Base-by-base conservation (phyloP, 108 stramenopile genomes). In the Schizochytrium sp. region DNA sequence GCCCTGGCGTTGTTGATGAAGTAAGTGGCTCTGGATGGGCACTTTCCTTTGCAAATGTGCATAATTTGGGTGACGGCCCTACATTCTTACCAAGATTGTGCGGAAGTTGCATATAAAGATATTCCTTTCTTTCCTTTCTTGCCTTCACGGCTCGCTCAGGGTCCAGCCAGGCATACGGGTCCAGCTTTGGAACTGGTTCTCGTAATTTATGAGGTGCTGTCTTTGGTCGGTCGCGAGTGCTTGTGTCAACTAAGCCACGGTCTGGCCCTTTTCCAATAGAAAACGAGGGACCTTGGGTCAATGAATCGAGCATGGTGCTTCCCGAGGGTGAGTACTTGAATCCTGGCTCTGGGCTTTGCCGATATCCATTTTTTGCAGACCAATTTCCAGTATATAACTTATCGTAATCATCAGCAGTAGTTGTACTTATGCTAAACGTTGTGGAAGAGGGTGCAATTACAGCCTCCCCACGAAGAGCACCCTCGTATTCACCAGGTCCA, bases 301-400 rank as follows among this genome's bases (percentile, higher is more conserved):
- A 13, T 13, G 61, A 42, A 64, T 64, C 61, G 61, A 64, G 61
- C 61, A 64, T 64, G 17, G 61, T 64, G 61, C 61, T 64, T 0
- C 42, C 41, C 8, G 61, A 38, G 41, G 8, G 5, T 5, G 61
- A 64, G 1, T 64, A 64, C 61, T 64, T 64, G 61, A 64, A 64
- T 5, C 61, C 61, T 13, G 61, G 61, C 19, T 64, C 61, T 7
- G 61, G 61, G 61, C 61, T 64, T 42, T 64, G 61, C 19, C 61
- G 4, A 13, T 64, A 64, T 4, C 61, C 61, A 1, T 64, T 64
- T n/a, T 19, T 19, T 38, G 61, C 8, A 4, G 61, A 38, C 61
- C 61, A 64, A 13, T 64, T 64, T 38, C 61, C 61, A 38, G 61
- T 64, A 1, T 64, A 64, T 4, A 64, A n/a, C 61, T 64, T 64